Conservation (phyloP, 169 alveolate species). For the Plasmodium inui region DNA sequence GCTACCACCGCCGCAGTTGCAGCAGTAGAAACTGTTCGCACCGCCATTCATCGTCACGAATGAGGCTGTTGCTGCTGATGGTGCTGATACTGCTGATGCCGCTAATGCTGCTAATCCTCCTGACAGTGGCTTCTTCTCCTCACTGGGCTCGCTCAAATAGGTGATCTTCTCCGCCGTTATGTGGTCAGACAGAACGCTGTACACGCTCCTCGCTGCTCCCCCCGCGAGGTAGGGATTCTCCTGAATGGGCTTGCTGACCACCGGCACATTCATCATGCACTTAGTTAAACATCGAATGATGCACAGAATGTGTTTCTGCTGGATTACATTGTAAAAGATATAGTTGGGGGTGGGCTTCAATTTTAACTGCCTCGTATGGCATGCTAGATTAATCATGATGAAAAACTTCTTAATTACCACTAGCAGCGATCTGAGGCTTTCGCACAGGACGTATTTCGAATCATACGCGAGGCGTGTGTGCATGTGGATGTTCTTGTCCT, state of each 20-base stretch:
- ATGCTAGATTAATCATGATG: conserved; percentile 37
- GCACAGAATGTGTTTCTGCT: conserved; percentile 68
- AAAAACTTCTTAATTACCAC: conserved; percentile 68
- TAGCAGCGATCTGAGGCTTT: conserved; percentile 60
- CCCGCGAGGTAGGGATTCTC: conserved; percentile 43
- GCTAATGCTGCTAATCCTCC: neutral
- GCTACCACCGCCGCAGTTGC: neutral
- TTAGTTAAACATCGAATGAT: conserved; percentile 72
- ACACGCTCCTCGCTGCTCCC: neutral
- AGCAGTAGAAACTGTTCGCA: neutral
- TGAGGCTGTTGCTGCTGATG: neutral
- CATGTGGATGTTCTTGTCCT: conserved; percentile 31
- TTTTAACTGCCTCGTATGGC: conserved; percentile 48
- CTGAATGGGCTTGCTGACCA: conserved; percentile 73
- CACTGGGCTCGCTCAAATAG: conserved; percentile 29
- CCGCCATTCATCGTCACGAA: neutral
- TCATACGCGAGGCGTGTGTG: conserved; percentile 56
- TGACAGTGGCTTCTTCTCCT: neutral
- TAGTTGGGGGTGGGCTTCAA: conserved; percentile 25
- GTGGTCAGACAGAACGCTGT: conserved; percentile 33
- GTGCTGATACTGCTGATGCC: neutral
- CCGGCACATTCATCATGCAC: conserved; percentile 75
- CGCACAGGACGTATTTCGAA: conserved; percentile 73
- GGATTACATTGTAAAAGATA: conserved; percentile 48
- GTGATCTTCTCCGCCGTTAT: conserved; percentile 55